Percentiles rank a stretch among this genome's conserved stretches.
These are phyloP conservation scores for Phlyctochytrium planicorne DNA, from an alignment of 192 early-diverging fungal species.

Conservation along the genomic window DNA sequence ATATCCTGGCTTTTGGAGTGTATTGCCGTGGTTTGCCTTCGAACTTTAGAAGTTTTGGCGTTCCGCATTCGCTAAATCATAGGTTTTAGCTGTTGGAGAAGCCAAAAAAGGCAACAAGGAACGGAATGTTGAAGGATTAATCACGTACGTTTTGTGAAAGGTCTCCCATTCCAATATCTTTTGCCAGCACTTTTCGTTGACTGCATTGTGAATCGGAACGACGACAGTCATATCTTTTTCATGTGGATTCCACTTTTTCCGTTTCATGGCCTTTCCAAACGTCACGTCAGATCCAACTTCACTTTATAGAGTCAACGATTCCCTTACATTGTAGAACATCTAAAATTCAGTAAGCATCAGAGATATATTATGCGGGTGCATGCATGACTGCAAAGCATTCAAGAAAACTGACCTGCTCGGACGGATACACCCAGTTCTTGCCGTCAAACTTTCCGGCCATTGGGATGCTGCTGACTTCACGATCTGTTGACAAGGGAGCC, in stretches of 20 bases:
- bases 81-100: not conserved
- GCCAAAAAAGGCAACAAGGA: not conserved
- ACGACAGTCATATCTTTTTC: conserved; percentile 57
- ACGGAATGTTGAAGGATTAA: conserved; percentile 5
- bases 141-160: conserved; percentile 49
- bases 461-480: conserved; percentile 82
- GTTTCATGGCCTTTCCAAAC: conserved; percentile 24
- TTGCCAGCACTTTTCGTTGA: conserved; percentile 94
- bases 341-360: too few species aligned
- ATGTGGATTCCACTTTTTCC: conserved; percentile 28
- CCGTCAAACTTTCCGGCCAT: conserved; percentile 51
- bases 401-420: conserved; percentile 60
- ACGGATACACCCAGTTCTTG: conserved; percentile 82
- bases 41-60: conserved; percentile 75
- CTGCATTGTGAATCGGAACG: conserved; percentile 97
- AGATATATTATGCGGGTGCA: too few species aligned
- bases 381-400: too few species aligned
- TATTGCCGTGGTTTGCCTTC: conserved; percentile 75
- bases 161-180: conserved; percentile 94
- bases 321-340: conserved; percentile 30
- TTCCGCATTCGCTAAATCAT: conserved; percentile 43
- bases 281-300: too few species aligned
- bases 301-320: too few species aligned
- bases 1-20: conserved; percentile 23
- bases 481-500: conserved; percentile 73